Evolutionary conservation across 2,329 filamentous ascomycete species (phyloP).

Genomic region (Penicillium sp.): DNA sequence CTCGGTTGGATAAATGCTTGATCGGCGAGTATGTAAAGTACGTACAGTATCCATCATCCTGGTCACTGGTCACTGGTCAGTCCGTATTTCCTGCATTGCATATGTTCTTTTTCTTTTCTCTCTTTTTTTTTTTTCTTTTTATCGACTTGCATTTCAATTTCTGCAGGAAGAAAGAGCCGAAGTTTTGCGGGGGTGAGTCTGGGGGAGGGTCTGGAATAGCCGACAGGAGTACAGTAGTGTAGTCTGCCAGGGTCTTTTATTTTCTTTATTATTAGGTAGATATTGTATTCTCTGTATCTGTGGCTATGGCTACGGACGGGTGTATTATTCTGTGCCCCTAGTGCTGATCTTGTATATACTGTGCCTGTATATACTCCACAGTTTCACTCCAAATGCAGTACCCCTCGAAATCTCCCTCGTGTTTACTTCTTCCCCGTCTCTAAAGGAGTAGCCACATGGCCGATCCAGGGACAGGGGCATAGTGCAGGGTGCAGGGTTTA

Average conservation of each 20-base stretch:
- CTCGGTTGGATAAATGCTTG: constrained; percentile 27
- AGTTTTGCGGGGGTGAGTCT: constrained; percentile 1
- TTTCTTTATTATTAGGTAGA: neutral
- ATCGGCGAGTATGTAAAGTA: neutral
- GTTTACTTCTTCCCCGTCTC: constrained; percentile 13
- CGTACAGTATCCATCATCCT: too few relatives aligned
- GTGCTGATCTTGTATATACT: neutral
- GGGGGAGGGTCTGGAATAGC: neutral
- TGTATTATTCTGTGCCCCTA: too few relatives aligned
- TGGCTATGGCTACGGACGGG: too few relatives aligned
- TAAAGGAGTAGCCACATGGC: constrained; percentile 14
- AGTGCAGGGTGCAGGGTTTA: neutral
- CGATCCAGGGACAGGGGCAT: constrained; percentile 13
- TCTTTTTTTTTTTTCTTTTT: neutral
- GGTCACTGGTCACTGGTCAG: neutral
- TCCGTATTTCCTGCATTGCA: neutral
- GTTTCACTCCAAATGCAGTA: neutral
- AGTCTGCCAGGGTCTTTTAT: neutral
- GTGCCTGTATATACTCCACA: neutral
- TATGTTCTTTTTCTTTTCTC: neutral
- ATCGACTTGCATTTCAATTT: neutral
- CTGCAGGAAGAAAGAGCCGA: neutral
- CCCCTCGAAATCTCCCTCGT: neutral
- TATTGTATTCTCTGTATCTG: neutral
- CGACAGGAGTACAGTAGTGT: neutral